Percentiles rank a stretch among this genome's conserved stretches.
Conservation (phyloP, 768 basidiomycete species). For the Postia placenta region DNA sequence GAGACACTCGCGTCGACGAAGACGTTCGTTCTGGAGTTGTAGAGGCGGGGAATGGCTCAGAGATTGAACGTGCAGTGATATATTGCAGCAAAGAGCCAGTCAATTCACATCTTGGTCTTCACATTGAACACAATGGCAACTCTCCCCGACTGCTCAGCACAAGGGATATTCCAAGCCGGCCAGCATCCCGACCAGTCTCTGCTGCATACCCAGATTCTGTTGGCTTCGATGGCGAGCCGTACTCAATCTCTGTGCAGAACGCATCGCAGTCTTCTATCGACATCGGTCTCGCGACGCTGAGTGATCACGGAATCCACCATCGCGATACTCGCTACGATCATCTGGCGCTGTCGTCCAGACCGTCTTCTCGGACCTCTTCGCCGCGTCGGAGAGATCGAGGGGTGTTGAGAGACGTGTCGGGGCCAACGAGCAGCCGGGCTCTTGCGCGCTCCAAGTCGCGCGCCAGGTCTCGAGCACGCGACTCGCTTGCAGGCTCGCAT, state of each 20-base stretch:
- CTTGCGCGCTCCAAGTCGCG: slow-evolving; percentile 1
- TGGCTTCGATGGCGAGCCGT: slow-evolving; percentile 1
- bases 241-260: background rate
- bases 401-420: background rate
- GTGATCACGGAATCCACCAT: background rate
- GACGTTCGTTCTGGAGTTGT: background rate
- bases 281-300: background rate
- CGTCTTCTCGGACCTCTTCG: slow-evolving; percentile 2
- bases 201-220: slow-evolving; percentile 6
- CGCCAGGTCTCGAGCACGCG: too few relatives aligned
- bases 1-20: background rate
- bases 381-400: background rate
- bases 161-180: slow-evolving; percentile 7
- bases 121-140: background rate
- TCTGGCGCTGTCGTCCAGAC: slow-evolving; percentile 2
- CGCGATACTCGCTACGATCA: background rate
- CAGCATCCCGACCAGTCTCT: slow-evolving; percentile 11
- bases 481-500: background rate
- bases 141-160: slow-evolving; percentile 7
- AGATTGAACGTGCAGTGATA: background rate
- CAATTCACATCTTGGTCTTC: slow-evolving; percentile 7
- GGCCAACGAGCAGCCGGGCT: background rate
- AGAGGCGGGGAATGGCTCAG: background rate
- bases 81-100: slow-evolving; percentile 12
- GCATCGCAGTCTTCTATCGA: background rate